A percentile compares a stretch with the other conserved stretches of the same genome.
phyloP scores from a whole-genome alignment of 805 yeast species.

The Jamesozyma hellenica region DNA sequence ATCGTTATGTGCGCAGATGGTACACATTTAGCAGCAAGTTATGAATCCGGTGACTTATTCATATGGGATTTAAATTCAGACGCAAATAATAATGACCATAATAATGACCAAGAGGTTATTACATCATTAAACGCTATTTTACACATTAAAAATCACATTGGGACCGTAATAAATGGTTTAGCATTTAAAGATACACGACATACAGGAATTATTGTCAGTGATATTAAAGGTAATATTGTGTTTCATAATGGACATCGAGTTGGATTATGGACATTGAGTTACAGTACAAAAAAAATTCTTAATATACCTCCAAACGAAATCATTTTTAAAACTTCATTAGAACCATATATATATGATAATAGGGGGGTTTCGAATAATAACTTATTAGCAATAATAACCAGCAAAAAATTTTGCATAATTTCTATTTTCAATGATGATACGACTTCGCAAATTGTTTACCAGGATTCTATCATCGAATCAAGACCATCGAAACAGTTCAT shows the following conservation, averaged over 20 bases:
- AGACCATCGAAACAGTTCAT: not conserved
- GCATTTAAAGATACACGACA: slow-evolving; percentile 42
- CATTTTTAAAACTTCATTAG: slow-evolving; percentile 7
- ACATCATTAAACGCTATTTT: slow-evolving; percentile 19
- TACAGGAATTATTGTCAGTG: slow-evolving; percentile 47
- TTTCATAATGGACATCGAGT: slow-evolving; percentile 55
- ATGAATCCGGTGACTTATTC: slow-evolving; percentile 49
- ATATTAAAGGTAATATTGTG: slow-evolving; percentile 46
- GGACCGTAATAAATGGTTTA: slow-evolving; percentile 33
- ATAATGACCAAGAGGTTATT: not conserved
- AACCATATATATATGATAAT: slow-evolving; percentile 4
- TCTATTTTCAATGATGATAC: slow-evolving; percentile 1
- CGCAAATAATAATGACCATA: not conserved
- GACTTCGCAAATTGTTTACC: not conserved
- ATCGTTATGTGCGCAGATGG: slow-evolving; percentile 61
- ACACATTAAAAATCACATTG: slow-evolving; percentile 28
- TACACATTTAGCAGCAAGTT: slow-evolving; percentile 59
- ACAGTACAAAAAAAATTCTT: slow-evolving; percentile 13
- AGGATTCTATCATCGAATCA: not conserved
- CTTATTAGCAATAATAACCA: slow-evolving; percentile 20
- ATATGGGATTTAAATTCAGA: slow-evolving; percentile 50
- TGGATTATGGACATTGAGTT: slow-evolving; percentile 19
- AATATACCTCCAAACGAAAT: slow-evolving; percentile 9
- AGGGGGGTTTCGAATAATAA: slow-evolving; percentile 7
- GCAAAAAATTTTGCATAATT: slow-evolving; percentile 13